Evolutionary conservation across 2,329 filamentous ascomycete genomes (phyloP).

Genomic region (Neoarthrinium moseri): DNA sequence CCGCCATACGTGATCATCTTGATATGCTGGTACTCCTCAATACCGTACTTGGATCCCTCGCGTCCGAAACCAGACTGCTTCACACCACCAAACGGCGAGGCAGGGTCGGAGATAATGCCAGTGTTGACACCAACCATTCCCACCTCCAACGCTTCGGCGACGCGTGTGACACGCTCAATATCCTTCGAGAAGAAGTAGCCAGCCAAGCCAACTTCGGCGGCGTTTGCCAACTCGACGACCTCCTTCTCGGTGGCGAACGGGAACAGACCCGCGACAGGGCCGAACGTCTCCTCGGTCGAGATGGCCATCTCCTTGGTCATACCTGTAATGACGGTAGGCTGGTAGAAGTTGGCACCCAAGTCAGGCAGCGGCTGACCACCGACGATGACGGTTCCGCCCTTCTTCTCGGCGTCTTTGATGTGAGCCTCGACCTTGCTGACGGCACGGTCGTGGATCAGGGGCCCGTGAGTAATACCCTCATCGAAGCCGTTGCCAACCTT

Average conservation of each 20-base stretch:
- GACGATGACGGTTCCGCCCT: conserved; percentile 72
- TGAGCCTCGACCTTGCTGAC: conserved; percentile 77
- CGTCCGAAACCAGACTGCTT: conserved; percentile 81
- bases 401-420: conserved; percentile 73
- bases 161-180: conserved; percentile 56
- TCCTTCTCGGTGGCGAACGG: conserved; percentile 86
- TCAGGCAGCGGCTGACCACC: conserved; percentile 75
- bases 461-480: conserved; percentile 72
- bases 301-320: conserved; percentile 86
- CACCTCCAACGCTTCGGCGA: conserved; percentile 72
- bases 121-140: conserved; percentile 89
- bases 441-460: conserved; percentile 82
- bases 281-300: conserved; percentile 89
- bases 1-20: conserved; percentile 62
- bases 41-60: conserved; percentile 75
- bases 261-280: conserved; percentile 88
- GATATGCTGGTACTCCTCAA: conserved; percentile 72
- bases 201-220: conserved; percentile 80
- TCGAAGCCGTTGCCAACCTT: conserved; percentile 75
- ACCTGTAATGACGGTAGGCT: conserved; percentile 83
- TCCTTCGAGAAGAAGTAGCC: conserved; percentile 87
- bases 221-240: conserved; percentile 81
- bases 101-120: conserved; percentile 60
- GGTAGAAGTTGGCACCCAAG: conserved; percentile 82
- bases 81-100: conserved; percentile 71